Base-by-base conservation (phyloP, 768 basidiomycete genomes). In the Termitomyces sp. region DNA sequence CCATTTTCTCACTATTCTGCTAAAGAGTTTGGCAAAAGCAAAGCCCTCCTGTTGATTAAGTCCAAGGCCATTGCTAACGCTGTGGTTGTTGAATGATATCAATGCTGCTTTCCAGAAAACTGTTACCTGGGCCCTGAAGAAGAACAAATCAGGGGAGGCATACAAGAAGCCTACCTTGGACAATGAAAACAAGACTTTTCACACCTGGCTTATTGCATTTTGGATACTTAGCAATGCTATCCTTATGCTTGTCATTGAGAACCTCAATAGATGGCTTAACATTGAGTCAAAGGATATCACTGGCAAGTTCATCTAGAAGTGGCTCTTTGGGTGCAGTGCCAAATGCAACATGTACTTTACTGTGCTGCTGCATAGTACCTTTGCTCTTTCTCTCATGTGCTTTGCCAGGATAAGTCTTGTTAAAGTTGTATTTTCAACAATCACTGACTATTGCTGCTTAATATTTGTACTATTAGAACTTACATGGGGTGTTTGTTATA, bases 21-120 rank as follows among this genome's bases (percentile, higher is more conserved):
- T 12, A 94, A 95, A 72, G 94, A 92, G 43, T 89, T 86, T 54
- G 96, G 98, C 74, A 96, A 94, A 59, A 63, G 57, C 39, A 92
- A 94, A 61, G 84, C 86, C 4, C 76, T 94, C 5, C 92, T 92
- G 0, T 86, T 89, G 0, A 80, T 92, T 51, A 71, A 68, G 49
- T 73, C 73, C 24, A 70, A 70, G 58, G 83, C 83, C 14, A 84
- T 87, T 5, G 81, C 83, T 46, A 77, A 77, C 22, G 82, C 80
- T 1, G 78, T 76, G 13, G 84, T 90, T 13, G 88, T 92, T 10
- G 90, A 92, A 64, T 90, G 91, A 92, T 65, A 81, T 94, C 56
- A 92, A 94, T 60, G 81, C 81, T 3, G 79, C 83, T n/a, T 94
- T 93, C 78, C 88, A 90, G 72, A 86, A 88, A 64, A 91, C 90